Conservation (phyloP, 78 protist species). For the Cavenderia fasciculata region DNA sequence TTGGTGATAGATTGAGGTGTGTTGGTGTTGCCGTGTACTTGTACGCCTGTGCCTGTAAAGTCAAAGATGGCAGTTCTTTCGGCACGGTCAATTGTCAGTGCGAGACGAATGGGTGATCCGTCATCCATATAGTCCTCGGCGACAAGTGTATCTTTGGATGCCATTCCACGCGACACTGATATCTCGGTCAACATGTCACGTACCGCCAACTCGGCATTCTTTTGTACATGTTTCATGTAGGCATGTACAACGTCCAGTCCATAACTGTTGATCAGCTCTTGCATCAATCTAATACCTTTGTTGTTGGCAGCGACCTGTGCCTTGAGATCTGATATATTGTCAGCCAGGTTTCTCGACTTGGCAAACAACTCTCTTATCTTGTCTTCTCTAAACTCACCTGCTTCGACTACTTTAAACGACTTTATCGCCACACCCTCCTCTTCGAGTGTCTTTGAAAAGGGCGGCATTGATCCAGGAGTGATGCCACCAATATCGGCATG, state of each 20-base stretch:
- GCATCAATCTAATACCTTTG: conserved; percentile 87
- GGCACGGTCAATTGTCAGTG: conserved; percentile 78
- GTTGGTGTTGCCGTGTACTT: conserved; percentile 92
- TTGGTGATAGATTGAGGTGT: conserved; percentile 90
- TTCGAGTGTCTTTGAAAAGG: conserved; percentile 80
- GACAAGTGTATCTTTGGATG: conserved; percentile 34
- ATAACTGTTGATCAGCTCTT: conserved; percentile 82
- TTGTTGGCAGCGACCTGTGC: conserved; percentile 96
- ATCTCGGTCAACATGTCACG: conserved; percentile 72
- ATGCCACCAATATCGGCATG: conserved; percentile 98
- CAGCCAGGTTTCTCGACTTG: conserved; percentile 80
- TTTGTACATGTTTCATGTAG: conserved; percentile 93
- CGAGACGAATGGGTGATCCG: conserved; percentile 89
- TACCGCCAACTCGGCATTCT: conserved; percentile 92
- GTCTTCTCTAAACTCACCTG: conserved; percentile 76
- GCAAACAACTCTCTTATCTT: conserved; percentile 48
- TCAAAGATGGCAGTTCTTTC: conserved; percentile 86
- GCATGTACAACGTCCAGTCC: conserved; percentile 89
- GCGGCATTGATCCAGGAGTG: conserved; percentile 98
- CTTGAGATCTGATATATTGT: conserved; percentile 88
- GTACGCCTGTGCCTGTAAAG: conserved; percentile 88
- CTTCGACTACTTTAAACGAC: conserved; percentile 82
- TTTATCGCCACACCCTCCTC: conserved; percentile 94
- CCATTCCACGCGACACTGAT: conserved; percentile 15
- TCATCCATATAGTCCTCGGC: conserved; percentile 95